Evolutionary conservation across 495 filamentous ascomycete genomes (phyloP).

Genomic region (Rhypophila decipiens): DNA sequence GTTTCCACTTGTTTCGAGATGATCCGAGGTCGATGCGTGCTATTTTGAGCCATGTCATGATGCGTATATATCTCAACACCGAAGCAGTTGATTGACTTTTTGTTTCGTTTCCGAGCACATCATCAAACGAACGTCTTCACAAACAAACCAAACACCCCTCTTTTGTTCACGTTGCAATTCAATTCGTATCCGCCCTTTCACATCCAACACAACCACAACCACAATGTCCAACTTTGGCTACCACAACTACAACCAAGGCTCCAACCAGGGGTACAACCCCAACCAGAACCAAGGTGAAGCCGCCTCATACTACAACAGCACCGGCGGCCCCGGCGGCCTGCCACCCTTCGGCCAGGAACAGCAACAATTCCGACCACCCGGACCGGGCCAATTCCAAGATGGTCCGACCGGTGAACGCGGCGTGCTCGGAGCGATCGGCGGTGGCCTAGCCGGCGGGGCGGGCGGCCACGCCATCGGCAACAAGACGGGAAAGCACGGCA

Average conservation of each 20-base stretch:
- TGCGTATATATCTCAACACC: too few species aligned
- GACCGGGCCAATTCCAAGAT: background rate
- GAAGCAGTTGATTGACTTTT: too few species aligned
- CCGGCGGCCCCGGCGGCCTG: too few species aligned
- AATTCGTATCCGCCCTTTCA: too few species aligned
- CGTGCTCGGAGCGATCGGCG: constrained; percentile 26
- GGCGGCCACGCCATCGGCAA: constrained; percentile 30
- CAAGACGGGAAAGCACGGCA: constrained; percentile 25
- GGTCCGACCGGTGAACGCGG: constrained; percentile 28
- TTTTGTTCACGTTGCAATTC: too few species aligned
- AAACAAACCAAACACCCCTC: too few species aligned
- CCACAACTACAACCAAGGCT: constrained; percentile 6
- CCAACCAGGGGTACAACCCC: constrained; percentile 2
- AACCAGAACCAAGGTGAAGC: constrained; percentile 16
- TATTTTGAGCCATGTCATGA: too few species aligned
- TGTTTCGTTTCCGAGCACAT: too few species aligned
- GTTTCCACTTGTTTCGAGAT: too few species aligned
- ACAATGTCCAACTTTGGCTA: background rate
- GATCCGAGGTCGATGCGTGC: too few species aligned
- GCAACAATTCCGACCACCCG: background rate
- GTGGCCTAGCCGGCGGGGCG: constrained; percentile 26
- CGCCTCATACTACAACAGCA: background rate
- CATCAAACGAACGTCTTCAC: too few species aligned
- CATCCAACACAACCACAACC: too few species aligned
- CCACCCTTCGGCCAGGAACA: background rate